A percentile compares a stretch with the other conserved stretches of the same genome.
Conservation (phyloP, 2,329 filamentous ascomycete species). For the Neoascochyta sp. region DNA sequence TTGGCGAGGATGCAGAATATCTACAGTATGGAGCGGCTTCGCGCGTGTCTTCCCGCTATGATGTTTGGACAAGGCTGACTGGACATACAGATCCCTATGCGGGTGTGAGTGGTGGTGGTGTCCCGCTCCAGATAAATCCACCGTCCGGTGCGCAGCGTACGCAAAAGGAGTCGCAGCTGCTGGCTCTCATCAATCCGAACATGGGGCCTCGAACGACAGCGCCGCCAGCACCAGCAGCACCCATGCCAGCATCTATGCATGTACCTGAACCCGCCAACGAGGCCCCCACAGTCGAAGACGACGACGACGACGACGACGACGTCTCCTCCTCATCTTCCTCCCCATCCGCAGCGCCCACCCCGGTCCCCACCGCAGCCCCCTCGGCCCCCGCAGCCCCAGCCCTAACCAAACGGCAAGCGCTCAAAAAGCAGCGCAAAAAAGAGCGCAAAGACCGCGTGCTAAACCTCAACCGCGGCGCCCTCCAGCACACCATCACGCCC, state of each 20-base stretch:
- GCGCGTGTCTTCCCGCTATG: too few relatives aligned
- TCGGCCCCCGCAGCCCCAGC: too few relatives aligned
- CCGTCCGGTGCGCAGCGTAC: constrained; percentile 3
- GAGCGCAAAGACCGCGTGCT: constrained; percentile 10
- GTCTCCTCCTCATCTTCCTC: too few relatives aligned
- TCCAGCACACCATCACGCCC: constrained; percentile 12
- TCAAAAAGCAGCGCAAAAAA: constrained; percentile 15
- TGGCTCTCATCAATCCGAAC: constrained; percentile 9
- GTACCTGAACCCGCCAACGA: not conserved
- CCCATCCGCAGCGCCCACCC: too few relatives aligned
- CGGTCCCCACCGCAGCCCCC: too few relatives aligned
- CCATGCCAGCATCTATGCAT: not conserved
- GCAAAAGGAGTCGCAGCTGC: constrained; percentile 6
- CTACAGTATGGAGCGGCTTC: too few relatives aligned
- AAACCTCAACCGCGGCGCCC: constrained; percentile 14
- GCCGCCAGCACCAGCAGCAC: not conserved
- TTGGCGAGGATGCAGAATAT: too few relatives aligned
- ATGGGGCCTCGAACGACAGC: too few relatives aligned
- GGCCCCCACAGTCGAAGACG: not conserved
- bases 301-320: constrained; percentile 4
- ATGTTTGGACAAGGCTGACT: too few relatives aligned
- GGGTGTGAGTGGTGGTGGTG: not conserved
- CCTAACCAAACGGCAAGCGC: constrained; percentile 6
- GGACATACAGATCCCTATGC: too few relatives aligned
- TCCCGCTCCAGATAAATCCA: not conserved